These are phyloP conservation scores for Debaryomyces prosopidis DNA, from an alignment of 805 yeast genomes.

Conservation along the genomic window DNA sequence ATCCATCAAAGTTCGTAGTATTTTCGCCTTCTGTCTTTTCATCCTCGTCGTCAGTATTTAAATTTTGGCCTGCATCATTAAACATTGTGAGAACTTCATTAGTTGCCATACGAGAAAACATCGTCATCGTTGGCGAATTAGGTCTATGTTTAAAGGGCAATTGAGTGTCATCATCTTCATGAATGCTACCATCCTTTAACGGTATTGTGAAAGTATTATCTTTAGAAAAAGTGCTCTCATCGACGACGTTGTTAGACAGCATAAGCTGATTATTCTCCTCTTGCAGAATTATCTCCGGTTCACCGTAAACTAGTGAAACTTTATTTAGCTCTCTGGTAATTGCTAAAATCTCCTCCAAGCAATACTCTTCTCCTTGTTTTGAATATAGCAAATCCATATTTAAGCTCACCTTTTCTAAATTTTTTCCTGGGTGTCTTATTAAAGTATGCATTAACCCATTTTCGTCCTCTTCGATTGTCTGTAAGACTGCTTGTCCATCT, in stretches of 20 bases:
- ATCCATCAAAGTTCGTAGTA: constrained; percentile 42
- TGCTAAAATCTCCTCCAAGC: constrained; percentile 66
- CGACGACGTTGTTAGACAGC: not conserved
- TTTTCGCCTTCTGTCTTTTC: constrained; percentile 22
- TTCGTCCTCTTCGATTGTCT: constrained; percentile 54
- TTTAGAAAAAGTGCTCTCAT: constrained; percentile 3
- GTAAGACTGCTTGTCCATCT: constrained; percentile 14
- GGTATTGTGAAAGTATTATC: constrained; percentile 46
- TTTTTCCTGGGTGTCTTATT: constrained; percentile 56
- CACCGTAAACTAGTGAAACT: not conserved
- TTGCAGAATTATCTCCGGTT: too few species aligned
- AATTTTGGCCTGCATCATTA: constrained; percentile 48
- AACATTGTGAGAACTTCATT: constrained; percentile 77
- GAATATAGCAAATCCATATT: constrained; percentile 62
- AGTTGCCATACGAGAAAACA: constrained; percentile 72
- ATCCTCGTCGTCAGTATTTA: constrained; percentile 32
- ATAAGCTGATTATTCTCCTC: not conserved
- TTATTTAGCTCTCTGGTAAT: constrained; percentile 35
- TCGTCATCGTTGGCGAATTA: constrained; percentile 76
- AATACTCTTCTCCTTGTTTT: constrained; percentile 48
- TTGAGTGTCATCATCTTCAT: constrained; percentile 15
- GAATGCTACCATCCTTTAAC: constrained; percentile 31
- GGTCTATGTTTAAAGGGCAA: constrained; percentile 25
- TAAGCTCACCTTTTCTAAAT: constrained; percentile 57
- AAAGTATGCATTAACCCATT: constrained; percentile 42